Evolutionary conservation across 306 rosid species (phyloP), one percentile per base, ranked within the genome.

Genomic region (Myrica gale): DNA sequence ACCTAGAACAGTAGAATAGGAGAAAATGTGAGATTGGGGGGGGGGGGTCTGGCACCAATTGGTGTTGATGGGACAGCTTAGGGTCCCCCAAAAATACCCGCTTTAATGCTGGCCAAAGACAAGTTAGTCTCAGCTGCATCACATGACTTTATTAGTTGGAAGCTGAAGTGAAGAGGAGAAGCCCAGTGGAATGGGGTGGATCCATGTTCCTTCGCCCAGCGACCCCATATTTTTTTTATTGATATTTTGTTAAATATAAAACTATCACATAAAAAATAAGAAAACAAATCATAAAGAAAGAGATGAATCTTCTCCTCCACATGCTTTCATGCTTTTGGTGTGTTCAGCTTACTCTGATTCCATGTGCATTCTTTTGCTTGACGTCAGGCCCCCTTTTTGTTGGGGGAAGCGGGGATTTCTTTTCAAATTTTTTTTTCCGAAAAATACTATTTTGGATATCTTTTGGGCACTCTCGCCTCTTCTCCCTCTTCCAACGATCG

Each of bases 131-230:
- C 68, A 81, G 67, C 80, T 60, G 50, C 89, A 73, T 89, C 98
- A 88, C 90, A 91, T 87, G 90, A 80, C 77, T 76, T 87, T 76
- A 78, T 74, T 82, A 74, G 89, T 84, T 85, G 92, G 87, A 81
- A 83, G 84, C 84, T 84, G 61, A 11, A 9, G 12, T 47, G 6
- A 54, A 84, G 75, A 66, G 54, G 82, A 68, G n/a, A n/a, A n/a
- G 86, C 86, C 82, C 74, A 78, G 79, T 82, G 88, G 76, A 85
- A 74, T 82, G 72, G 88, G 88, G 86, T 83, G 92, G 90, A 88
- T 83, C 89, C 91, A 86, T 85, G 84, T 87, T 78, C 80, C 74
- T 76, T 37, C 9, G 16, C 74, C 41, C 66, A 9, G 23, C 46
- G 6, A 13, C 23, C 73, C 53, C 76, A 52, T 43, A 17, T 60